Evolutionary conservation across 768 basidiomycete genomes (phyloP).

Genomic region (Hysterangium stoloniferum): DNA sequence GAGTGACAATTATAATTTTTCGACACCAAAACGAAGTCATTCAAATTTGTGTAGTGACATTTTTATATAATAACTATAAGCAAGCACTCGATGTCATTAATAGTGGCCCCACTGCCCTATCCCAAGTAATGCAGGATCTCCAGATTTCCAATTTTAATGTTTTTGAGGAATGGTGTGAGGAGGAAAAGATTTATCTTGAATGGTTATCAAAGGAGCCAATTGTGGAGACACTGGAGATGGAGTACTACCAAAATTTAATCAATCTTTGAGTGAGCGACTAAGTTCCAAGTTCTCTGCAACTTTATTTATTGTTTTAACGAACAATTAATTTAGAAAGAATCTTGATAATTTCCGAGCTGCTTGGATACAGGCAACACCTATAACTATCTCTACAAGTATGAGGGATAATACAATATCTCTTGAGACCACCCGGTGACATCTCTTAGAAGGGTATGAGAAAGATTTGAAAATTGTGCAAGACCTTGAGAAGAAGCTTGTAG

Average conservation of each 20-base stretch:
- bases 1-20: no score
- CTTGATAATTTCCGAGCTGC: no score
- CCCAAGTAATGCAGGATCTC: neutral
- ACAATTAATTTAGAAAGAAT: no score
- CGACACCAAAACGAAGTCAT: no score
- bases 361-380: neutral
- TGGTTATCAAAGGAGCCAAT: neutral
- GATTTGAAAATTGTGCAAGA: no score
- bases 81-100: neutral
- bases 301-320: no score
- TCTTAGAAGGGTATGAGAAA: no score
- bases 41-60: conserved; percentile 3
- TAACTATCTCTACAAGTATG: neutral
- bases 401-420: neutral
- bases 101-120: neutral
- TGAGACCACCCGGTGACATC: no score
- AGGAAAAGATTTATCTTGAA: neutral
- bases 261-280: neutral
- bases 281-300: no score
- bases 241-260: neutral
- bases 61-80: neutral
- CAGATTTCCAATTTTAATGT: neutral
- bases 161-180: neutral
- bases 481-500: conserved; percentile 12
- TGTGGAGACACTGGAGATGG: neutral